Evolutionary conservation across 306 rosid species (phyloP), one percentile per base, ranked within the genome.

Genomic region (Begonia peltatifolia): DNA sequence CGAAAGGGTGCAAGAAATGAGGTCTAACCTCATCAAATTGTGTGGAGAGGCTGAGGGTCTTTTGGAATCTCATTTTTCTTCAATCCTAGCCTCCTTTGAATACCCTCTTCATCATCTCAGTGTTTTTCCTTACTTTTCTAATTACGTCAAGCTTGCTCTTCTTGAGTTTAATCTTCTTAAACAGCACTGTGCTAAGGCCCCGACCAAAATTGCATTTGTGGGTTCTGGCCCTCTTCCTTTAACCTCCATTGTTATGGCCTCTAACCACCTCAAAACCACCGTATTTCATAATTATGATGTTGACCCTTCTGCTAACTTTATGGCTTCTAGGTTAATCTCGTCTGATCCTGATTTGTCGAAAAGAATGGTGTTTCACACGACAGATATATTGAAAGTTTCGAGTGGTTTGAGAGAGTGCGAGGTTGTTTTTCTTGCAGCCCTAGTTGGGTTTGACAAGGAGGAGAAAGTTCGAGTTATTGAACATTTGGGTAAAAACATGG

Each of bases 21-120:
- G 92, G 51, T 69, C 83, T 36, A 68, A 74, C 5, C 87, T 82
- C 23, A 85, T 85, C 14, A 67, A 17, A 14, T 76, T 82, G 0
- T 86, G 83, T 46, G 87, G 85, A 3, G 50, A 52, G 56, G 95
- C 93, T 2, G 93, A 86, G 54, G 83, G 82, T 0, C 73, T 71
- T 16, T 62, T 86, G 17, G 95, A 86, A 62, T 35, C 46, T 2
- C 93, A 86, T 59, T 77, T 70, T 62, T 74, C 87, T 5, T n/a
- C 73, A 47, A 56, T 86, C 47, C 14, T 86, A 46, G 85, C 73
- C 30, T 72, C 83, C 0, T 58, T 67, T 41, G 22, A 55, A 3
- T 58, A 67, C 65, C 87, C 95, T 1, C 72, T 86, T 10, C 7
- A 58, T 1, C 74, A 77, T 42, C 79, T 82, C 18, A 56, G 60